Conservation (phyloP, 2,329 filamentous ascomycete genomes). For the Exserohilum rostratum region DNA sequence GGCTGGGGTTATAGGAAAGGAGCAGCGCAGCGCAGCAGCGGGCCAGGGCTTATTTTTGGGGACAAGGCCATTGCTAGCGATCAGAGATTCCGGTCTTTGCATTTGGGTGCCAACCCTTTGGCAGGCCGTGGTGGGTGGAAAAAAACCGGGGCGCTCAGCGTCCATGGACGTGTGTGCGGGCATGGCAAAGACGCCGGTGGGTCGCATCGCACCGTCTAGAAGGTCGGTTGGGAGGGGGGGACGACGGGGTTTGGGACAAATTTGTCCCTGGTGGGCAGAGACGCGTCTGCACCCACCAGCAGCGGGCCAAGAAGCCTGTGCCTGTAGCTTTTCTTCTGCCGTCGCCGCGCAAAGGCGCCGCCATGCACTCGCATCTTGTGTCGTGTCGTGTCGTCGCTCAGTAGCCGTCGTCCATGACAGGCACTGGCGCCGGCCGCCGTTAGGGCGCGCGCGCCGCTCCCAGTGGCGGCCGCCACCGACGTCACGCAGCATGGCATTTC, state of each 20-base stretch:
- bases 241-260: no score
- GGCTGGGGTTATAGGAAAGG: conserved; percentile 20
- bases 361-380: no score
- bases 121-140: conserved; percentile 16
- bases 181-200: conserved; percentile 20
- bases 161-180: conserved; percentile 7
- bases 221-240: conserved; percentile 22
- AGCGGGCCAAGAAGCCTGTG: neutral
- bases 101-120: conserved; percentile 12
- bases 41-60: conserved; percentile 25
- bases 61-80: conserved; percentile 19
- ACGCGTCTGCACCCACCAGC: conserved; percentile 8
- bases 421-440: conserved; percentile 2
- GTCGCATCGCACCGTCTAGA: conserved; percentile 11
- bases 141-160: conserved; percentile 27
- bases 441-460: conserved; percentile 1
- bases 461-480: conserved; percentile 10
- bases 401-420: conserved; percentile 1
- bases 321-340: no score
- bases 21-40: conserved; percentile 6
- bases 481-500: conserved; percentile 13
- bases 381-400: conserved; percentile 1
- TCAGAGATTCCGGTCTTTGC: conserved; percentile 25
- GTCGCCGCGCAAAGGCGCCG: neutral
- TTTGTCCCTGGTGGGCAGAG: neutral